Percentiles rank a stretch among this genome's conserved stretches.
Evolutionary conservation across 1,284 basidiomycete genomes (phyloP).

Genomic region (Trametes polyzona): DNA sequence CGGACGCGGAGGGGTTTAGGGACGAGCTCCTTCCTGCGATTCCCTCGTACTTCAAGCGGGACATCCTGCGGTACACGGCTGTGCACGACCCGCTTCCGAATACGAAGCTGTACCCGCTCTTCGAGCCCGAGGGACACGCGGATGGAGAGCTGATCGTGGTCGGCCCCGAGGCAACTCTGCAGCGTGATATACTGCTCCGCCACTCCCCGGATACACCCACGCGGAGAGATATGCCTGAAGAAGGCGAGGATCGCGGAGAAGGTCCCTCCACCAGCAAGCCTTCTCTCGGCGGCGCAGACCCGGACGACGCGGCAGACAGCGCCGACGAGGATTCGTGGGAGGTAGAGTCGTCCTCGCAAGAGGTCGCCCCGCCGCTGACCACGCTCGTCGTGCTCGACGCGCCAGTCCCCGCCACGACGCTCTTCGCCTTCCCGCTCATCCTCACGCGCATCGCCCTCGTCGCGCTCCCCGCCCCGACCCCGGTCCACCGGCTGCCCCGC

Average conservation of each 20-base stretch:
- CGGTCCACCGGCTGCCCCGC: slow-evolving; percentile 57
- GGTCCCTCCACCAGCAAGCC: background rate
- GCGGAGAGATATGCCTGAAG: slow-evolving; percentile 32
- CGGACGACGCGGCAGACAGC: background rate
- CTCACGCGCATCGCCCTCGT: slow-evolving; percentile 62
- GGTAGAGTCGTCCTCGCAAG: slow-evolving; percentile 18
- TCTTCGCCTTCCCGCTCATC: slow-evolving; percentile 58
- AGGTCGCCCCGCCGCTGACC: slow-evolving; percentile 26
- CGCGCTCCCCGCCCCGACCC: slow-evolving; percentile 45
- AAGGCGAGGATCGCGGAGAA: slow-evolving; percentile 32
- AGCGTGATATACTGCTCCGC: slow-evolving; percentile 44
- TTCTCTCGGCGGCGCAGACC: background rate
- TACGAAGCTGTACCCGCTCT: slow-evolving; percentile 51
- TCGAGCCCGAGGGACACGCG: slow-evolving; percentile 51
- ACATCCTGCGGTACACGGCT: slow-evolving; percentile 58
- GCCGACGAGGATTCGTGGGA: slow-evolving; percentile 30
- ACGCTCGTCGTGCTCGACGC: slow-evolving; percentile 40
- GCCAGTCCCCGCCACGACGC: slow-evolving; percentile 37
- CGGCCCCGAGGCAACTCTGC: slow-evolving; percentile 52
- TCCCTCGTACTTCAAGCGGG: slow-evolving; percentile 57
- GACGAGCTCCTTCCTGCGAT: slow-evolving; percentile 52
- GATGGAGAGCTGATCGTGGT: slow-evolving; percentile 67
- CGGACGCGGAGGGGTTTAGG: slow-evolving; percentile 33
- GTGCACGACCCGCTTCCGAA: slow-evolving; percentile 56
- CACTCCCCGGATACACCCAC: background rate